Evolutionary conservation across 2,329 filamentous ascomycete species (phyloP).

Genomic region (Diplodia sapinea): DNA sequence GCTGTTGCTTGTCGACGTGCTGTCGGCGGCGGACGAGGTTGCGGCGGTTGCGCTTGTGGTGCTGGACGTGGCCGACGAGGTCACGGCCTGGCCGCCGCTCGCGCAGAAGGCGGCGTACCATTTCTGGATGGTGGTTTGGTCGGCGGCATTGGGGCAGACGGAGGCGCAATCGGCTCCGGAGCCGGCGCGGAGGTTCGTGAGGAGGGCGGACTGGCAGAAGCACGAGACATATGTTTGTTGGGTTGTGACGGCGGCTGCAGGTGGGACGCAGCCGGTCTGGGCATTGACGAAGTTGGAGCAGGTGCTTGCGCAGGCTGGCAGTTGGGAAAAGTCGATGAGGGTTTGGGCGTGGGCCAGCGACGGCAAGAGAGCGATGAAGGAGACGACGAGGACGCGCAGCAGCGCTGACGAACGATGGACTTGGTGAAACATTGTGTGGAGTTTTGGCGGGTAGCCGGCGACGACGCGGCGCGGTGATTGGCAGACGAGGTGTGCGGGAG

Average conservation of each 20-base stretch:
- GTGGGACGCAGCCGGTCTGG: slow-evolving; percentile 72
- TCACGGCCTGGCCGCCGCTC: slow-evolving; percentile 22
- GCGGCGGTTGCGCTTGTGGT: slow-evolving; percentile 35
- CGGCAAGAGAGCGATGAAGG: not conserved
- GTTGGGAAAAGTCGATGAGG: slow-evolving; percentile 38
- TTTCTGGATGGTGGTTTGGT: slow-evolving; percentile 63
- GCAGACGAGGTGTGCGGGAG: slow-evolving; percentile 9
- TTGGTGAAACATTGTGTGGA: slow-evolving; percentile 24
- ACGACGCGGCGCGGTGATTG: slow-evolving; percentile 3
- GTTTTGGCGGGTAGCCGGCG: slow-evolving; percentile 6
- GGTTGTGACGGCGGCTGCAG: slow-evolving; percentile 57
- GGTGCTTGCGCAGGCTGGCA: slow-evolving; percentile 45
- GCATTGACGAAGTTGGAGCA: slow-evolving; percentile 54
- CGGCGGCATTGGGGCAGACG: slow-evolving; percentile 60
- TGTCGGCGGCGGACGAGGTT: not conserved
- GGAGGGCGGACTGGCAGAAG: slow-evolving; percentile 71
- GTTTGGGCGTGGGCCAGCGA: slow-evolving; percentile 17
- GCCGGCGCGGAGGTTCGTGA: slow-evolving; percentile 60
- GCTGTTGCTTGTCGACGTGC: slow-evolving; percentile 34
- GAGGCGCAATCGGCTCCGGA: slow-evolving; percentile 62
- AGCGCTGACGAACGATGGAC: slow-evolving; percentile 22
- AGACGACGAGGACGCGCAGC: slow-evolving; percentile 2
- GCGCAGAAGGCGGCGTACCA: slow-evolving; percentile 76
- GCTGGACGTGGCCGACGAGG: slow-evolving; percentile 40
- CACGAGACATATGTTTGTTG: slow-evolving; percentile 67